These are phyloP conservation scores for Russula brevipes DNA, from an alignment of 768 basidiomycete species.

Conservation along the genomic window DNA sequence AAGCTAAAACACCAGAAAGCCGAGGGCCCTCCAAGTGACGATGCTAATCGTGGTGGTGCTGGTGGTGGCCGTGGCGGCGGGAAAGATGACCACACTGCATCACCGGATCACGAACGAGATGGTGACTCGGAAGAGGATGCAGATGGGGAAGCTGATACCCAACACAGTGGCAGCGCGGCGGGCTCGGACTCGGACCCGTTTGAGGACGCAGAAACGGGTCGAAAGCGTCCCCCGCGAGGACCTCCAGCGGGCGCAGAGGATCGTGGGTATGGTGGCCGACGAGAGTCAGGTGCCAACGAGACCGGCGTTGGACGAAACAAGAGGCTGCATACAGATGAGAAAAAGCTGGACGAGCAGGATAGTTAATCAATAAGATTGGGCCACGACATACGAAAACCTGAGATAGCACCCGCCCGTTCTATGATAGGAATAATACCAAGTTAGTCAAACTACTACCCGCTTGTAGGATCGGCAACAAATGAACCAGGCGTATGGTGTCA, in stretches of 20 bases:
- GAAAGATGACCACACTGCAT: too few relatives aligned
- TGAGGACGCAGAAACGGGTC: conserved; percentile 13
- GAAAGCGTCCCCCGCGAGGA: background rate
- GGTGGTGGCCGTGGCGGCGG: too few relatives aligned
- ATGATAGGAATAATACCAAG: too few relatives aligned
- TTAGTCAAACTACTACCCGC: too few relatives aligned
- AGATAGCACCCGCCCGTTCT: too few relatives aligned
- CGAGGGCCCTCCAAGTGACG: background rate
- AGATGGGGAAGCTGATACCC: conserved; percentile 9
- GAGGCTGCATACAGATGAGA: background rate
- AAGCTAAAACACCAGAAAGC: conserved; percentile 24
- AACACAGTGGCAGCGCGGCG: background rate
- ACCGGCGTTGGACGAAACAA: background rate
- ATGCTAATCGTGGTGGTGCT: background rate
- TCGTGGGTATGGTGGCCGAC: background rate
- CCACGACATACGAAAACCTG: too few relatives aligned
- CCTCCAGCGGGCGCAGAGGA: background rate
- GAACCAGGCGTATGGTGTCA: too few relatives aligned
- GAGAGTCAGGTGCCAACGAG: background rate
- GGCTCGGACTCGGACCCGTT: conserved; percentile 19
- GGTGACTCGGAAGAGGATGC: background rate
- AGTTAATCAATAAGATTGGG: too few relatives aligned
- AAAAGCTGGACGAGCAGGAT: too few relatives aligned
- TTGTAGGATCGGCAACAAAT: too few relatives aligned
- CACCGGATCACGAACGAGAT: background rate